These are phyloP conservation scores for Oryza glaberrima DNA, from an alignment of 176 grass and related monocot genomes.

Conservation along the genomic window DNA sequence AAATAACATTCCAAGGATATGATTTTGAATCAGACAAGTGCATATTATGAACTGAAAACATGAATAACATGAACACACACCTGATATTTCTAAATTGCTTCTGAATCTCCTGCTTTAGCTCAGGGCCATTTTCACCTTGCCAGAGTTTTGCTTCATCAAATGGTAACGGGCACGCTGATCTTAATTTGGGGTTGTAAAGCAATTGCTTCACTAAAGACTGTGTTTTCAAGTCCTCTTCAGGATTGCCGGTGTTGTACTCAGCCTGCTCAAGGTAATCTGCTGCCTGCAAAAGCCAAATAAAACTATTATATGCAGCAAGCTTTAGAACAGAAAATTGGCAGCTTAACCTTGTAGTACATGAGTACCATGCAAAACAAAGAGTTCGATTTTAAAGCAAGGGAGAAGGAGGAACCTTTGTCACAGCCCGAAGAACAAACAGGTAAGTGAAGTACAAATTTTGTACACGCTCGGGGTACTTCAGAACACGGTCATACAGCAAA, in stretches of 20 bases:
- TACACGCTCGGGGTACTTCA: slow-evolving; percentile 85
- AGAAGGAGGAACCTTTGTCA: slow-evolving; percentile 75
- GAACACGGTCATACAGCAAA: slow-evolving; percentile 82
- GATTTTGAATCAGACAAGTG: neutral
- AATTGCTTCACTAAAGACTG: slow-evolving; percentile 79
- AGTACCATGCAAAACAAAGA: neutral
- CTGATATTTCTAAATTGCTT: slow-evolving; percentile 98
- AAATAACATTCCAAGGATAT: slow-evolving; percentile 15
- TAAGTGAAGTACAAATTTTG: slow-evolving; percentile 88
- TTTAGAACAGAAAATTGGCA: neutral
- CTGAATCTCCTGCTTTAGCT: slow-evolving; percentile 74
- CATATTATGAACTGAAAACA: slow-evolving; percentile 2
- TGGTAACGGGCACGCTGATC: slow-evolving; percentile 73
- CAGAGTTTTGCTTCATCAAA: slow-evolving; percentile 94
- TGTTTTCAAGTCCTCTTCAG: slow-evolving; percentile 80
- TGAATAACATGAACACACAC: slow-evolving; percentile 38
- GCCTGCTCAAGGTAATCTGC: slow-evolving; percentile 93
- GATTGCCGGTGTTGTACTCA: slow-evolving; percentile 89
- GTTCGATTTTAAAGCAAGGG: neutral
- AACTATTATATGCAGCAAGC: slow-evolving; percentile 16
- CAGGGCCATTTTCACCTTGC: slow-evolving; percentile 93
- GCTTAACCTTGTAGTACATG: neutral
- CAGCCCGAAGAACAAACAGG: slow-evolving; percentile 95
- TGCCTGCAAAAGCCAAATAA: slow-evolving; percentile 64
- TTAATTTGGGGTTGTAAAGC: slow-evolving; percentile 74